Evolutionary conservation across 257 asterid species (phyloP).

Genomic region (Fraxinus excelsior): DNA sequence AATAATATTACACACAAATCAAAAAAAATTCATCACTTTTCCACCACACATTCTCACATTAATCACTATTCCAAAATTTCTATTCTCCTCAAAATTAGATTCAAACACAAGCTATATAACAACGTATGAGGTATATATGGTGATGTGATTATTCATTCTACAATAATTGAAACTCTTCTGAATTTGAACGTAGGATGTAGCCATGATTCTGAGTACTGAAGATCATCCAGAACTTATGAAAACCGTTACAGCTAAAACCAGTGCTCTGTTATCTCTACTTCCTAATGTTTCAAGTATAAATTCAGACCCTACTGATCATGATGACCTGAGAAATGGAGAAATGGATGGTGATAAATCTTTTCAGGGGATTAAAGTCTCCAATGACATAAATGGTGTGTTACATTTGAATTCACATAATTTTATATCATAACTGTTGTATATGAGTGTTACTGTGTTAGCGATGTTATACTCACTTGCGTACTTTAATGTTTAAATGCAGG

Average conservation of each 20-base stretch:
- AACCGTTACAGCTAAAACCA: slow-evolving; percentile 71
- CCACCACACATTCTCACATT: too few relatives aligned
- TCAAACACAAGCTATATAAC: too few relatives aligned
- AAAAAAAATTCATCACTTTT: too few relatives aligned
- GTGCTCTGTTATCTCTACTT: slow-evolving; percentile 70
- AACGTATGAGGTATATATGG: neutral
- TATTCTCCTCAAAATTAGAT: too few relatives aligned
- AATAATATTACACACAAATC: too few relatives aligned
- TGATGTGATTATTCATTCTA: neutral
- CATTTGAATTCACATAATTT: slow-evolving; percentile 14
- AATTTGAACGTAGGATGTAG: slow-evolving; percentile 54
- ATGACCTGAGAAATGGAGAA: slow-evolving; percentile 33
- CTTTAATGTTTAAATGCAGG: slow-evolving; percentile 42
- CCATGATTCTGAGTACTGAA: slow-evolving; percentile 82
- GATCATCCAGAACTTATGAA: slow-evolving; percentile 84
- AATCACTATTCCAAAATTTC: too few relatives aligned
- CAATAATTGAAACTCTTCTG: neutral
- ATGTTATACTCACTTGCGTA: slow-evolving; percentile 14
- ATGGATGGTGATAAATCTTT: slow-evolving; percentile 22
- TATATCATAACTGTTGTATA: slow-evolving; percentile 15
- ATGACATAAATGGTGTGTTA: slow-evolving; percentile 48
- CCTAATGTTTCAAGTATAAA: slow-evolving; percentile 50
- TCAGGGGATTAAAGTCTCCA: slow-evolving; percentile 32
- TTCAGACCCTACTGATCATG: slow-evolving; percentile 35
- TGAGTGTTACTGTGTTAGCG: slow-evolving; percentile 1